phyloP scores from a whole-genome alignment of 1,284 basidiomycete genomes.

The Ganoderma resinaceum region DNA sequence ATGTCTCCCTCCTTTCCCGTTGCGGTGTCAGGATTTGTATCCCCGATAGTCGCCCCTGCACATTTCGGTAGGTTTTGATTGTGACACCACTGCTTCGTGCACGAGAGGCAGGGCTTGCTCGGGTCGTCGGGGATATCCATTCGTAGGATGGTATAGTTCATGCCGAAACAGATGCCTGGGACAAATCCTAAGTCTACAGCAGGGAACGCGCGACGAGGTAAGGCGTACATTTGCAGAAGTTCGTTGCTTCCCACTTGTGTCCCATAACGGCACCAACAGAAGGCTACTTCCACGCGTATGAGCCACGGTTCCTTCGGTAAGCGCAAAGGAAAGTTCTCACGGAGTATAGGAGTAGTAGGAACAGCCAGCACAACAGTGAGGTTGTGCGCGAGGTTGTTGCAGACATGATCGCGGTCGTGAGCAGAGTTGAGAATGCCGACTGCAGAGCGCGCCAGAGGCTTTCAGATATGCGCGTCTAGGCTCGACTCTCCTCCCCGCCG shows the following conservation, averaged over 20 bases:
- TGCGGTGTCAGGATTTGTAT: conserved; percentile 89
- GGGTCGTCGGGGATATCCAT: conserved; percentile 85
- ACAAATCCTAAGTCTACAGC: neutral
- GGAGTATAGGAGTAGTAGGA: conserved; percentile 28
- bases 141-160: conserved; percentile 88
- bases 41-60: conserved; percentile 82
- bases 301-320: conserved; percentile 1
- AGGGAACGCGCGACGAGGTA: conserved; percentile 7
- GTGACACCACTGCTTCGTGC: conserved; percentile 95
- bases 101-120: conserved; percentile 88
- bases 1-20: conserved; percentile 98
- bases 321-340: conserved; percentile 17
- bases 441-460: conserved; percentile 16
- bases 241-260: conserved; percentile 82
- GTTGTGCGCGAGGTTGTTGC: conserved; percentile 23
- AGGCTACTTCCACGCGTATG: conserved; percentile 42
- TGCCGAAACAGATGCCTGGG: conserved; percentile 88
- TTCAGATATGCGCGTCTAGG: conserved; percentile 28
- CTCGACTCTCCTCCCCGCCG: conserved; percentile 17
- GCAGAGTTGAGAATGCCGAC: conserved; percentile 14
- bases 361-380: conserved; percentile 28
- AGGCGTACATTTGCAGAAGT: conserved; percentile 81
- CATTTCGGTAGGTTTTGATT: conserved; percentile 92
- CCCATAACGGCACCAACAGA: conserved; percentile 54
- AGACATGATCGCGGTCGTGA: conserved; percentile 29